Evolutionary conservation across 1,284 basidiomycete genomes (phyloP), one percentile per base, ranked within the genome.

Genomic region (Irpex sp.): DNA sequence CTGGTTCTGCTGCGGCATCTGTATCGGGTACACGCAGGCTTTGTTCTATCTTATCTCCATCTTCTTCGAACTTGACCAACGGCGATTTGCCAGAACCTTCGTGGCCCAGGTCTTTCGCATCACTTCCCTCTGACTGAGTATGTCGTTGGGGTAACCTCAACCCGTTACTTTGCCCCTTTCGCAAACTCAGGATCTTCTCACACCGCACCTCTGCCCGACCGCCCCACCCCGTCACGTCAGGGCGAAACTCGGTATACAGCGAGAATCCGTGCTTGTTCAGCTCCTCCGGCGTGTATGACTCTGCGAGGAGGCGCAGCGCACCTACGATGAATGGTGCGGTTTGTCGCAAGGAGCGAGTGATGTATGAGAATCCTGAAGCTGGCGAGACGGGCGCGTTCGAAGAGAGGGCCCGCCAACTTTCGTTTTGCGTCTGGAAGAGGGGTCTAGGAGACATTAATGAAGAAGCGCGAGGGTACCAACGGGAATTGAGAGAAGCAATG

Each of bases 221-320:
- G 1, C 93, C 92, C 93, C 92, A 94, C 9, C 83, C 86, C 49
- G 86, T 83, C 1, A 84, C 85, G 15, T 78, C 76, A 13, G 92
- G 92, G 60, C 93, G 83, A 71, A 94, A 93, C 26, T 89, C 84
- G 17, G 84, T 83, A 71, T 96, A 96, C 50, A 96, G 77, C 19
- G 79, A 75, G 77, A 88, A 93, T 1, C 88, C 93, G 61, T 81
- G 77, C 46, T 74, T 70, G 70, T 93, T 92, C 31, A 96, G 81
- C 65, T 93, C 88, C 36, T 83, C 75, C 0, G 86, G 79, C 5
- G 79, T 61, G 68, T 88, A 94, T 61, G 86, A 90, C 39, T 82
- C 77, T 0, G 91, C 92, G 31, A 97, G 82, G 15, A 96, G 79
- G 60, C 87, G 85, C 71, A 97, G 77, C 1, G 94, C 88, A n/a